These are phyloP conservation scores for Colletotrichum cuscutae DNA, from an alignment of 2,329 filamentous ascomycete species.

Conservation along the genomic window DNA sequence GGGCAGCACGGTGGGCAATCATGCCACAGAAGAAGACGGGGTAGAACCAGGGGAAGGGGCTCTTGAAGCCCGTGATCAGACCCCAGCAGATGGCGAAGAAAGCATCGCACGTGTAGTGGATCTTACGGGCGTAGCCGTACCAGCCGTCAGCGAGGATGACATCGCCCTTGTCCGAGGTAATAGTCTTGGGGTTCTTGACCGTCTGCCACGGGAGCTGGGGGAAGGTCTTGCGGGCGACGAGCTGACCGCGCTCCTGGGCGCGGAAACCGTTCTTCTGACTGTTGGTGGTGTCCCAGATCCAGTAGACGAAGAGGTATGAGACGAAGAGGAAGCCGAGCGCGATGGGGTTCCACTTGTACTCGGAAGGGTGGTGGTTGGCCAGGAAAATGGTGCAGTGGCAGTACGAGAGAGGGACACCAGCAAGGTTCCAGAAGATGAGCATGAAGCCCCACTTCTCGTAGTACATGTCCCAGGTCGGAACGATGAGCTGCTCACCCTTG, in stretches of 20 bases:
- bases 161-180: constrained; percentile 78
- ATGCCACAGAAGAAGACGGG: constrained; percentile 82
- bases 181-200: constrained; percentile 81
- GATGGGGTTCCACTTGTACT: constrained; percentile 80
- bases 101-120: constrained; percentile 81
- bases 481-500: constrained; percentile 92
- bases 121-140: constrained; percentile 62
- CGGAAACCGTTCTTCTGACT: constrained; percentile 95
- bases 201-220: constrained; percentile 92
- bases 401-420: constrained; percentile 89
- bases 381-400: constrained; percentile 94
- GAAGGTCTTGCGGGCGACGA: constrained; percentile 80
- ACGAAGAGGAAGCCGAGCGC: constrained; percentile 73
- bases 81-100: constrained; percentile 84
- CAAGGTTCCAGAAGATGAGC: constrained; percentile 97
- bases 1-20: constrained; percentile 81
- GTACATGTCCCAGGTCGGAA: constrained; percentile 95
- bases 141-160: constrained; percentile 86
- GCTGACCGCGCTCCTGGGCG: constrained; percentile 78
- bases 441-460: constrained; percentile 98
- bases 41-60: constrained; percentile 91
- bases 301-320: constrained; percentile 86
- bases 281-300: constrained; percentile 92
- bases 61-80: constrained; percentile 82
- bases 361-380: constrained; percentile 81